Percentiles rank a stretch among this genome's conserved stretches.
These are phyloP conservation scores for Saksenaea oblongispora DNA, from an alignment of 371 early-diverging fungal genomes.

Conservation along the genomic window DNA sequence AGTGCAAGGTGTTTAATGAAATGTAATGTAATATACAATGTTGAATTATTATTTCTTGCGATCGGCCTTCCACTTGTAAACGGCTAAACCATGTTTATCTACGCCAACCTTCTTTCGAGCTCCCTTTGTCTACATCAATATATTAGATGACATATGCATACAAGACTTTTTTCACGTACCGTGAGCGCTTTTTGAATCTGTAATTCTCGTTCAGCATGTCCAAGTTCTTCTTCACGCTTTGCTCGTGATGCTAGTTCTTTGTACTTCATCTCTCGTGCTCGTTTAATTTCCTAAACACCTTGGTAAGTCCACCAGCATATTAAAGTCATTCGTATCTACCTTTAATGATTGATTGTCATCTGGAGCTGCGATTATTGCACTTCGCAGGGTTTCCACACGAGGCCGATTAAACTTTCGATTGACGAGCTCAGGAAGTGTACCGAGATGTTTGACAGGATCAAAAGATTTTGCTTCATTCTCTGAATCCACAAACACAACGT, in stretches of 20 bases:
- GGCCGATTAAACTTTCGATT: constrained; percentile 82
- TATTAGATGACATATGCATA: not conserved
- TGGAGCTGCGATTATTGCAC: constrained; percentile 42
- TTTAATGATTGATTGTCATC: constrained; percentile 15
- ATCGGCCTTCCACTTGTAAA: constrained; percentile 91
- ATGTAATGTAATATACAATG: not conserved
- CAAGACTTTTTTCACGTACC: constrained; percentile 37
- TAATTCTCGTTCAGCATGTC: constrained; percentile 76
- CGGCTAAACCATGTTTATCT: constrained; percentile 77
- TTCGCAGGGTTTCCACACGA: constrained; percentile 55
- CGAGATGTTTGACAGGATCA: constrained; percentile 74
- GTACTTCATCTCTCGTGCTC: constrained; percentile 58
- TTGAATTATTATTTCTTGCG: constrained; percentile 70
- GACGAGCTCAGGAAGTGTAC: constrained; percentile 84
- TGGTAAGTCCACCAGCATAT: constrained; percentile 10
- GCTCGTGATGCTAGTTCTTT: constrained; percentile 77
- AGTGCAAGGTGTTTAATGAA: constrained; percentile 22
- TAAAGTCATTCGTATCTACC: constrained; percentile 24
- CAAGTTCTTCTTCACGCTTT: constrained; percentile 77
- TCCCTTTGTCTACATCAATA: constrained; percentile 61
- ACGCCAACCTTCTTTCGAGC: constrained; percentile 81
- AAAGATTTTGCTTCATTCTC: constrained; percentile 72
- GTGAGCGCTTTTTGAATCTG: constrained; percentile 75
- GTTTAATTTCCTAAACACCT: constrained; percentile 33
- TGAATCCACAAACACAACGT: constrained; percentile 90